Conservation (phyloP, 2,329 filamentous ascomycete species). For the Neopestalotiopsis sp. region DNA sequence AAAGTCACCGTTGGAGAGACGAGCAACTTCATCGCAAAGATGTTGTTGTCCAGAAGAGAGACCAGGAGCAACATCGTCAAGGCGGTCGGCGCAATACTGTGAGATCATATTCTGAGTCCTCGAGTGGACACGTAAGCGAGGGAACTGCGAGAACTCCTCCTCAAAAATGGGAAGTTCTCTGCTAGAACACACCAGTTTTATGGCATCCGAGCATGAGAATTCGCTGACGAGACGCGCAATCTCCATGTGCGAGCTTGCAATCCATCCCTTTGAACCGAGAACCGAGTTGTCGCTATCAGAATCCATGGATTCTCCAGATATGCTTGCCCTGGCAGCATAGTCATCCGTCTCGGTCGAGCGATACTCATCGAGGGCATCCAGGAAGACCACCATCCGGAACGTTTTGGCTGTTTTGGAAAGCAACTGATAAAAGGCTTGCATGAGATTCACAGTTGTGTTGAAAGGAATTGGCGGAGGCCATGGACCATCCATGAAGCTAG, state of each 20-base stretch:
- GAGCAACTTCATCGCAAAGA: conserved; percentile 16
- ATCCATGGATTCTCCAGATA: not conserved
- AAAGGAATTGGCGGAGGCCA: conserved; percentile 14
- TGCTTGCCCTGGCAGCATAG: not conserved
- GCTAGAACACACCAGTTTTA: conserved; percentile 15
- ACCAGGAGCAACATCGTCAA: conserved; percentile 14
- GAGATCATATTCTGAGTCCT: conserved; percentile 12
- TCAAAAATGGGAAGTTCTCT: conserved; percentile 19
- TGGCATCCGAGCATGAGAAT: not conserved
- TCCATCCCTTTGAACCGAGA: conserved; percentile 9
- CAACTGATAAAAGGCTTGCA: conserved; percentile 11
- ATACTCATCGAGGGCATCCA: conserved; percentile 10
- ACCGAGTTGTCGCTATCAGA: not conserved
- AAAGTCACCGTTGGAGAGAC: conserved; percentile 15
- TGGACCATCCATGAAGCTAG: conserved; percentile 9
- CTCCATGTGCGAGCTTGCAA: conserved; percentile 3
- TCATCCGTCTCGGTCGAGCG: conserved; percentile 12
- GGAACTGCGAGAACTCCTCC: not conserved
- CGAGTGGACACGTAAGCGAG: conserved; percentile 13
- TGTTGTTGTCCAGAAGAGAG: conserved; percentile 7
- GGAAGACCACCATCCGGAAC: not conserved
- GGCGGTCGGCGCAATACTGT: conserved; percentile 11
- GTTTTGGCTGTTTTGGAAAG: not conserved
- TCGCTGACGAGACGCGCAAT: conserved; percentile 3
- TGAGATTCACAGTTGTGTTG: conserved; percentile 6